Percentiles rank a stretch among this genome's conserved stretches.
Evolutionary conservation across 2,329 filamentous ascomycete species (phyloP).

Genomic region (Arachnopeziza araneosa): DNA sequence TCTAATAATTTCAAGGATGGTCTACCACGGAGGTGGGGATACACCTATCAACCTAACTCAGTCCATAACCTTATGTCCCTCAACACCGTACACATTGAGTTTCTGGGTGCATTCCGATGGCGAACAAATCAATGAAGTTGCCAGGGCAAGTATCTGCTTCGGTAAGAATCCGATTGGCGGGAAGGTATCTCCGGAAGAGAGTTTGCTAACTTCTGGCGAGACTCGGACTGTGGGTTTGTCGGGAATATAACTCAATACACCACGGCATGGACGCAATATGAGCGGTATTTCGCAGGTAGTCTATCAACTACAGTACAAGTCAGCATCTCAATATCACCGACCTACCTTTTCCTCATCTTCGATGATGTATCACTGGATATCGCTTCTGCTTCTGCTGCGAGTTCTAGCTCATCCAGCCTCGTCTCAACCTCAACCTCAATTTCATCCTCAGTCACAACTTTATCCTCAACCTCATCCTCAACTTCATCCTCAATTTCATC

Average conservation of each 20-base stretch:
- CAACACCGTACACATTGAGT: neutral
- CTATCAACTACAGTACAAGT: neutral
- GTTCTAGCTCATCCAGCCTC: neutral
- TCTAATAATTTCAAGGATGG: neutral
- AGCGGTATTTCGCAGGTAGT: neutral
- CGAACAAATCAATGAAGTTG: neutral
- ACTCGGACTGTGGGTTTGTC: neutral
- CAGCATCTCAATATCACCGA: neutral
- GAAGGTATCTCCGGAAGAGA: neutral
- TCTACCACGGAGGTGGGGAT: neutral
- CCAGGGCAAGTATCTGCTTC: neutral
- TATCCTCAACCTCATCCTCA: no score
- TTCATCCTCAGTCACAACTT: no score
- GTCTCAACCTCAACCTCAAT: neutral
- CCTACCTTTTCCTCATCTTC: neutral
- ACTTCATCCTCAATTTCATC: no score
- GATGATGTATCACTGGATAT: neutral
- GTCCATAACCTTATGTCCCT: neutral
- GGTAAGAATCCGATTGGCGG: neutral
- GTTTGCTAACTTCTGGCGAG: neutral
- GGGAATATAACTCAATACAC: neutral
- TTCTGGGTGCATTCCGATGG: neutral
- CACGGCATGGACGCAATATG: neutral
- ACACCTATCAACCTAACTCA: neutral
- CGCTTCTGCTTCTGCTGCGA: neutral